Evolutionary conservation across 345 rosid species (phyloP), one percentile per base, ranked within the genome.

Genomic region (Melastoma malabathricum): DNA sequence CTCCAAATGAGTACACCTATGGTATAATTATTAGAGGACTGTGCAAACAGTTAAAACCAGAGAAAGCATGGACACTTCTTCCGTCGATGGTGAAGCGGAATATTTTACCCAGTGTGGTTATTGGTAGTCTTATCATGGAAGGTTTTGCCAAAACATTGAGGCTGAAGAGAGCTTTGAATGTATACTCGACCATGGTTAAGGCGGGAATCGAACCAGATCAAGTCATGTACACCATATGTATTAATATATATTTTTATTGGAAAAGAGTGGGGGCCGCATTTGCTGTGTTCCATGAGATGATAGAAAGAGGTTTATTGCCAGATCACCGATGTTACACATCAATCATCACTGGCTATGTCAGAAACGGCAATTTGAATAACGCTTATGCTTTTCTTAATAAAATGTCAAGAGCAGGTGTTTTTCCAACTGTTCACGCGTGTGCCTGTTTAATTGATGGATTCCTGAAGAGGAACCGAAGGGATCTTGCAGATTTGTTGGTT

Each of bases 21-120:
- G 43, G 52, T 54, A n/a, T 59, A 48, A 19, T 72, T 43, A 70
- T 77, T 25, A 71, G 68, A 44, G 54, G 69, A 57, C 56, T 80
- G 6, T 80, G 75, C 59, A 46, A 57, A 51, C 58, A 66, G 47
- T 41, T 55, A 46, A 56, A 50, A 45, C 48, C 59, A 1, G 68
- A 64, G 44, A 77, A 72, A 22, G 77, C 75, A 55, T 64, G 52
- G 66, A 73, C 68, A 62, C 60, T 75, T 59, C 63, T 80, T 54
- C 73, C 83, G 48, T 34, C 57, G 50, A 70, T 80, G 87, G 59
- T 77, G 38, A 75, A 75, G 79, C 70, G 67, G 57, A 61, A 70
- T 59, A 60, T 65, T 45, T 46, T 65, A 55, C 76, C 72, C 2
- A 31, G 52, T 22, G 62, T 52, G 63, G 61, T 60, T 46, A 71